Percentiles rank a stretch among this genome's conserved stretches.
phyloP scores from a whole-genome alignment of 257 asterid genomes.

The Craterostigma plantagineum region DNA sequence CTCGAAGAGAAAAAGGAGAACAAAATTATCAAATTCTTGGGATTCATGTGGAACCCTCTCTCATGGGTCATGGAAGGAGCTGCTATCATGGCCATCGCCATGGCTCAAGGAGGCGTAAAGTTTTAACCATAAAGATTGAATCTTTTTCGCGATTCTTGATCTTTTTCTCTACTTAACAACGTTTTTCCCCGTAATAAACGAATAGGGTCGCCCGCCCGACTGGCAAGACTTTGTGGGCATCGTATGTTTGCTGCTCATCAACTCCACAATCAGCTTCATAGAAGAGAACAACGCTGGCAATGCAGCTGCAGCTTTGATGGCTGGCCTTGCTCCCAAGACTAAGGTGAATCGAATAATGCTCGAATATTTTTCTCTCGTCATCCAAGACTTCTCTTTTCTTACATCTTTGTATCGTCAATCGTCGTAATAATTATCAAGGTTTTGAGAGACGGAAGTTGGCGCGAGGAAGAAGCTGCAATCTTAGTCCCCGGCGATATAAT shows the following conservation, averaged over 20 bases:
- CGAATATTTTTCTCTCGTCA: neutral
- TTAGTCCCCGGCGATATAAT: conserved; percentile 72
- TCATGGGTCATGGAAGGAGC: conserved; percentile 88
- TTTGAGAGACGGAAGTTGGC: conserved; percentile 58
- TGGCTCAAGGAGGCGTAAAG: conserved; percentile 61
- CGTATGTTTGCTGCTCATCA: conserved; percentile 30
- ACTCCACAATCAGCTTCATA: conserved; percentile 54
- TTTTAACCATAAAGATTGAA: no score
- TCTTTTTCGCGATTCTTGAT: neutral
- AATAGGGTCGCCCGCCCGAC: conserved; percentile 57
- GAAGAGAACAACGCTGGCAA: conserved; percentile 73
- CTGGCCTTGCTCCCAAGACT: conserved; percentile 58
- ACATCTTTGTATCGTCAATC: neutral
- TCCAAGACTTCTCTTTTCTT: no score
- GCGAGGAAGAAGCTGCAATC: conserved; percentile 61
- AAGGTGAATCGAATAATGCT: conserved; percentile 13
- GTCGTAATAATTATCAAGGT: no score
- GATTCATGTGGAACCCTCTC: conserved; percentile 78
- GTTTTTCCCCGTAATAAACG: no score
- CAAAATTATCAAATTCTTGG: conserved; percentile 54
- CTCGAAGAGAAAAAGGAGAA: conserved; percentile 76
- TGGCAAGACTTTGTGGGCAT: conserved; percentile 71
- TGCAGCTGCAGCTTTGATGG: conserved; percentile 67
- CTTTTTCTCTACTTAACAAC: neutral
- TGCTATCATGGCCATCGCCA: conserved; percentile 57